A percentile compares a stretch with the other conserved stretches of the same genome.
phyloP scores from a whole-genome alignment of 768 basidiomycete genomes.

The Phallus indusiatus region DNA sequence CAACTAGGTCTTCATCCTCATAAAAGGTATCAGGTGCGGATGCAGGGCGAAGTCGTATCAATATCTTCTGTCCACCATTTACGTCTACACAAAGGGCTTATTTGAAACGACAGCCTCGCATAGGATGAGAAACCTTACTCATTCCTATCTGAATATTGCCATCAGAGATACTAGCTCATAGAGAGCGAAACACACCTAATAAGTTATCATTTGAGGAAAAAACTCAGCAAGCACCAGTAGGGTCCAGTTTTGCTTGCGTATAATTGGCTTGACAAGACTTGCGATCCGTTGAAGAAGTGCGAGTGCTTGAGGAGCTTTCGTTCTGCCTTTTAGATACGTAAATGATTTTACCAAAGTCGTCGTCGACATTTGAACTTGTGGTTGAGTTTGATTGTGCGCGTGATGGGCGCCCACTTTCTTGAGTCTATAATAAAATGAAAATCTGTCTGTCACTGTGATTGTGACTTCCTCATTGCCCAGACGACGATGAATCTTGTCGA shows the following conservation, averaged over 20 bases:
- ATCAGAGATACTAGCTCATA: constrained; percentile 9
- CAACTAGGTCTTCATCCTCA: constrained; percentile 64
- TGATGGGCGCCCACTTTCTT: no score
- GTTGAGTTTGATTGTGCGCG: neutral
- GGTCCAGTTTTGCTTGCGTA: constrained; percentile 77
- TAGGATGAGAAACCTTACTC: constrained; percentile 7
- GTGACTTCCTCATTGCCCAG: no score
- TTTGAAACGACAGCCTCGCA: no score
- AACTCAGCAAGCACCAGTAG: constrained; percentile 79
- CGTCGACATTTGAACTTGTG: neutral
- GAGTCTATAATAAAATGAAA: no score
- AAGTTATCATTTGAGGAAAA: constrained; percentile 69
- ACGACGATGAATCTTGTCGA: no score
- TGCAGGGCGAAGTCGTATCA: constrained; percentile 69
- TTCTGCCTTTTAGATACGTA: constrained; percentile 60
- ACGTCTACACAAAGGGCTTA: constrained; percentile 39
- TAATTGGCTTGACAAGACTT: constrained; percentile 85
- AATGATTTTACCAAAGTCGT: constrained; percentile 48
- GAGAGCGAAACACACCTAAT: constrained; percentile 43
- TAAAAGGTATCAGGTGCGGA: constrained; percentile 60
- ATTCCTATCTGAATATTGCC: constrained; percentile 2
- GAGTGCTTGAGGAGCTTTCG: constrained; percentile 59
- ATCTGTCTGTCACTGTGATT: no score
- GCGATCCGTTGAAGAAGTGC: constrained; percentile 59
- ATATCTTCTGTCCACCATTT: constrained; percentile 74